Percentiles rank a stretch among this genome's conserved stretches.
phyloP scores from a whole-genome alignment of 257 asterid genomes.

The Apocynum venetum region DNA sequence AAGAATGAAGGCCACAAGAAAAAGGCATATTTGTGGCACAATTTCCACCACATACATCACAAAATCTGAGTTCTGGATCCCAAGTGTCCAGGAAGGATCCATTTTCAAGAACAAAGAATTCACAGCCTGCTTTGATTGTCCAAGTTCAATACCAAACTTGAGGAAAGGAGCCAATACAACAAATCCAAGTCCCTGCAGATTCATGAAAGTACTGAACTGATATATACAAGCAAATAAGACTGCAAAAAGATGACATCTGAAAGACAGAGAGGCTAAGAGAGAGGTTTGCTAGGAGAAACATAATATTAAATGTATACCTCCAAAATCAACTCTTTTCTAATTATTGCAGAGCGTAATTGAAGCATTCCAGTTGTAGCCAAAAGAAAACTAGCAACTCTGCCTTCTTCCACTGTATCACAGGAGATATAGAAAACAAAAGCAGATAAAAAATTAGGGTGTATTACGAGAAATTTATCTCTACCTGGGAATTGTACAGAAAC shows the following conservation, averaged over 20 bases:
- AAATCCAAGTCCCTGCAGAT: constrained; percentile 63
- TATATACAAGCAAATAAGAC: neutral
- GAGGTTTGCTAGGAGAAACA: neutral
- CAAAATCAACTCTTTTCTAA: constrained; percentile 51
- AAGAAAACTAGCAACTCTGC: constrained; percentile 84
- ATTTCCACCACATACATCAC: constrained; percentile 51
- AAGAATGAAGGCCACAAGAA: constrained; percentile 48
- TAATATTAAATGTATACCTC: constrained; percentile 45
- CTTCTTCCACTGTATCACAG: constrained; percentile 86
- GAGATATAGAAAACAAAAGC: constrained; percentile 21
- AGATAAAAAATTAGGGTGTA: constrained; percentile 11
- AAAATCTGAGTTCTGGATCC: constrained; percentile 45
- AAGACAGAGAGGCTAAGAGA: neutral
- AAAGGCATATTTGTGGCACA: constrained; percentile 56
- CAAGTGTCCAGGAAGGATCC: constrained; percentile 51
- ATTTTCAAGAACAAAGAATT: constrained; percentile 43
- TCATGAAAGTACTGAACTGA: neutral
- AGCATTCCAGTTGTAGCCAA: constrained; percentile 83
- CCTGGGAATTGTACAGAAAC: constrained; percentile 16
- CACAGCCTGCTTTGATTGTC: constrained; percentile 49
- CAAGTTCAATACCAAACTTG: constrained; percentile 71
- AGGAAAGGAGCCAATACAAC: constrained; percentile 70
- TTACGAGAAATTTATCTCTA: constrained; percentile 3
- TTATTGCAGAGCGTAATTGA: constrained; percentile 59
- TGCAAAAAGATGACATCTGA: neutral